A percentile compares a stretch with the other conserved stretches of the same genome.
Conservation (phyloP, 2,329 filamentous ascomycete genomes). For the Colletotrichum camelliae region DNA sequence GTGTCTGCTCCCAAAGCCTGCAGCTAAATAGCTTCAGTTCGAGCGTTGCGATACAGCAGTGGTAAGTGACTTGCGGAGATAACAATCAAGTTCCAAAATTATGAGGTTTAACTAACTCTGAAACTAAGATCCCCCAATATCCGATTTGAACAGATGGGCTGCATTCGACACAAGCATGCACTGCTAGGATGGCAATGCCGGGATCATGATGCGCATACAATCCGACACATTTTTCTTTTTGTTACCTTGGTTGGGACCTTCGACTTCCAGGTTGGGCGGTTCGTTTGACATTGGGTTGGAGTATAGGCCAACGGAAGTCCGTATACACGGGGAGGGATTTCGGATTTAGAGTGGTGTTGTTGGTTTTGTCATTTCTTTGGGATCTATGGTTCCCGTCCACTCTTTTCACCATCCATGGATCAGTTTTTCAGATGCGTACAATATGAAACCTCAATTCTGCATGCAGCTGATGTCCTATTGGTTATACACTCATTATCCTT, state of each 20-base stretch:
- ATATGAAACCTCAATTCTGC: background rate
- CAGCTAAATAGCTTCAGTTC: background rate
- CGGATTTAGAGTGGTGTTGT: background rate
- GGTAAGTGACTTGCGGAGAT: background rate
- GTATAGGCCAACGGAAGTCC: background rate
- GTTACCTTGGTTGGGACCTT: background rate
- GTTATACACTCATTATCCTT: background rate
- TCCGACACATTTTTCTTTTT: background rate
- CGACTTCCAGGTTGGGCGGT: background rate
- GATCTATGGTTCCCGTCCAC: background rate
- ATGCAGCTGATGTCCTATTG: background rate
- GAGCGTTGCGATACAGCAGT: background rate
- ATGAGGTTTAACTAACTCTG: background rate
- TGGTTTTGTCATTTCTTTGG: background rate
- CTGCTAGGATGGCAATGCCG: background rate
- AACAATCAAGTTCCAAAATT: background rate
- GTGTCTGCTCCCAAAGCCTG: background rate
- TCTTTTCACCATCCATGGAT: background rate
- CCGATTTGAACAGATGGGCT: background rate
- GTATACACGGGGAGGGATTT: background rate
- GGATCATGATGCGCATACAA: background rate
- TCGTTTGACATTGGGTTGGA: background rate
- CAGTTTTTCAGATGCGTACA: accelerated
- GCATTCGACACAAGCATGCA: background rate
- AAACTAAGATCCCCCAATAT: background rate